Evolutionary conservation across 495 filamentous ascomycete species (phyloP).

Genomic region (Neurospora sp.): DNA sequence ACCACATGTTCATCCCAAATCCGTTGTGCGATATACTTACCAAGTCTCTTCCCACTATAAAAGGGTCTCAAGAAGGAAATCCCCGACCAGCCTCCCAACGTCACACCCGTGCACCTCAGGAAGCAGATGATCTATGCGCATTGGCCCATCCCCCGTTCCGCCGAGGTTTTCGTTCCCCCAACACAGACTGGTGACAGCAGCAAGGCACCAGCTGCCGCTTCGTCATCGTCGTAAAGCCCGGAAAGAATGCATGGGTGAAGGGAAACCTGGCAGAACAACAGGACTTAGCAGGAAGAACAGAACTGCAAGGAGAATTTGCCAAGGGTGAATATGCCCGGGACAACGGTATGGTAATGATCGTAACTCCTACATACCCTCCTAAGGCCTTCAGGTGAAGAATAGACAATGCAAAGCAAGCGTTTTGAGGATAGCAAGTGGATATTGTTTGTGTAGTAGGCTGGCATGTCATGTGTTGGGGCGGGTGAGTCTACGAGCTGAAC

Average conservation of each 20-base stretch:
- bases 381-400: not conserved
- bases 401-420: not conserved
- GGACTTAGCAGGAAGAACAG: slow-evolving; percentile 1
- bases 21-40: not conserved
- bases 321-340: not conserved
- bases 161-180: slow-evolving; percentile 28
- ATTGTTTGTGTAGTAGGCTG: not conserved
- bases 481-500: not conserved
- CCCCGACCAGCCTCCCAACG: slow-evolving; percentile 67
- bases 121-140: slow-evolving; percentile 68
- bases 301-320: not conserved
- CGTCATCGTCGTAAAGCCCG: not conserved
- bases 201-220: not conserved
- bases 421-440: not conserved
- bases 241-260: not conserved
- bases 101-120: slow-evolving; percentile 74
- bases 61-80: slow-evolving; percentile 87
- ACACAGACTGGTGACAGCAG: not conserved
- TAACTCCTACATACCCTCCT: not conserved
- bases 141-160: slow-evolving; percentile 27
- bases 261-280: slow-evolving; percentile 9
- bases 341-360: not conserved
- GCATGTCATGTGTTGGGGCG: not conserved
- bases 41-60: not conserved
- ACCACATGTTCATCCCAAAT: not conserved